phyloP scores from a whole-genome alignment of 805 yeast species.

The Lipomyces sp. region DNA sequence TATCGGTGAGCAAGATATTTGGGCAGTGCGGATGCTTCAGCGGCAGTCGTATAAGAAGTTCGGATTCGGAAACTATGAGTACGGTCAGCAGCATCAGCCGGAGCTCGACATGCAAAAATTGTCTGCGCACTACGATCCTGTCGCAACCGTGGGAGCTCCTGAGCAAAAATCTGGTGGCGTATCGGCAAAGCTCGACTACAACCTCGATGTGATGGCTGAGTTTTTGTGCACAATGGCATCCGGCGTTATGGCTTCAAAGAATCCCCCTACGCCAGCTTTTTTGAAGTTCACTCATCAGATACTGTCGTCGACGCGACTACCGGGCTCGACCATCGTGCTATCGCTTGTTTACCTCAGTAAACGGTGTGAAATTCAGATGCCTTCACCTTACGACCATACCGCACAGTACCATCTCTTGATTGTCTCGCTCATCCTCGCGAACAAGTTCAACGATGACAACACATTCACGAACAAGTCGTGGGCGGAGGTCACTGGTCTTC shows the following conservation, averaged over 20 bases:
- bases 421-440: slow-evolving; percentile 78
- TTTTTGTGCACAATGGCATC: slow-evolving; percentile 76
- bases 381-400: slow-evolving; percentile 41
- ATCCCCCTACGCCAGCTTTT: slow-evolving; percentile 55
- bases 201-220: slow-evolving; percentile 74
- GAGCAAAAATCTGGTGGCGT: slow-evolving; percentile 66
- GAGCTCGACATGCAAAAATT: slow-evolving; percentile 3
- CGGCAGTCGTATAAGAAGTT: slow-evolving; percentile 5
- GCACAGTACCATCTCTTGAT: slow-evolving; percentile 59
- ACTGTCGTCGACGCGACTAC: slow-evolving; percentile 83
- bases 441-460: slow-evolving; percentile 94
- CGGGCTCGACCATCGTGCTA: slow-evolving; percentile 77
- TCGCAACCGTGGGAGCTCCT: slow-evolving; percentile 1
- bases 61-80: slow-evolving; percentile 5
- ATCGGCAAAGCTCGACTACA: slow-evolving; percentile 76
- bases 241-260: slow-evolving; percentile 51
- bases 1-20: slow-evolving; percentile 1
- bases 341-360: slow-evolving; percentile 80
- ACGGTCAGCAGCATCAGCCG: slow-evolving; percentile 4
- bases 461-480: slow-evolving; percentile 94
- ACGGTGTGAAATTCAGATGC: slow-evolving; percentile 47
- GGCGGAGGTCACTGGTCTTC: slow-evolving; percentile 92
- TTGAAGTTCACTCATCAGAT: slow-evolving; percentile 67
- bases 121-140: background rate
- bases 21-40: slow-evolving; percentile 6